Evolutionary conservation across 2,329 filamentous ascomycete genomes (phyloP).

Genomic region (Bipolaris zeicola): DNA sequence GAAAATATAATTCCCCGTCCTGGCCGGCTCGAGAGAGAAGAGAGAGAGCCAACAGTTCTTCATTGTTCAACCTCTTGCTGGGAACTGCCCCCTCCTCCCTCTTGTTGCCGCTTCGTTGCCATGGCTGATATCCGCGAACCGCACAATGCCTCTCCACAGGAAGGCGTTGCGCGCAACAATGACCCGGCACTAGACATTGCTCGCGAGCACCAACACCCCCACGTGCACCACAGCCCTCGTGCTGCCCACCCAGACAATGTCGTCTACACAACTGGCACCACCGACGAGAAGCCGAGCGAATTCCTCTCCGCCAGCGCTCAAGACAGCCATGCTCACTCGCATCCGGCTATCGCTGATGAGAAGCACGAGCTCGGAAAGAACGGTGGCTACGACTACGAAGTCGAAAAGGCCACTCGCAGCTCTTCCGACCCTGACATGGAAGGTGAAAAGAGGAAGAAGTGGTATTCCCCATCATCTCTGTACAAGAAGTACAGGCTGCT

Average conservation of each 20-base stretch:
- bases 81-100: slow-evolving; percentile 31
- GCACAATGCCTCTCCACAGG: slow-evolving; percentile 46
- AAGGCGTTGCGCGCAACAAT: slow-evolving; percentile 39
- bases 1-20: slow-evolving; percentile 42
- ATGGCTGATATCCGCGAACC: slow-evolving; percentile 41
- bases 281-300: slow-evolving; percentile 37
- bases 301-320: slow-evolving; percentile 45
- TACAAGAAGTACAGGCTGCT: slow-evolving; percentile 52
- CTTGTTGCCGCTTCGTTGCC: slow-evolving; percentile 34
- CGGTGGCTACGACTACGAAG: slow-evolving; percentile 43
- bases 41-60: slow-evolving; percentile 31
- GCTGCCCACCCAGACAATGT: slow-evolving; percentile 39
- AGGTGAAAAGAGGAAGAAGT: slow-evolving; percentile 23
- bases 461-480: slow-evolving; percentile 23
- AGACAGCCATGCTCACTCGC: slow-evolving; percentile 49
- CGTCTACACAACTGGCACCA: slow-evolving; percentile 46
- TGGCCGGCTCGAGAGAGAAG: slow-evolving; percentile 15
- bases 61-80: slow-evolving; percentile 26
- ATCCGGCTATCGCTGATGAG: slow-evolving; percentile 26
- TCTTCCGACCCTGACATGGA: slow-evolving; percentile 29
- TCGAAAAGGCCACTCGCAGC: slow-evolving; percentile 49
- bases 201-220: slow-evolving; percentile 47
- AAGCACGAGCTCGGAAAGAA: slow-evolving; percentile 42
- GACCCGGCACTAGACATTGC: slow-evolving; percentile 48
- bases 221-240: slow-evolving; percentile 46